Conservation (phyloP, 2,329 filamentous ascomycete species). For the Trichoderma koningii region DNA sequence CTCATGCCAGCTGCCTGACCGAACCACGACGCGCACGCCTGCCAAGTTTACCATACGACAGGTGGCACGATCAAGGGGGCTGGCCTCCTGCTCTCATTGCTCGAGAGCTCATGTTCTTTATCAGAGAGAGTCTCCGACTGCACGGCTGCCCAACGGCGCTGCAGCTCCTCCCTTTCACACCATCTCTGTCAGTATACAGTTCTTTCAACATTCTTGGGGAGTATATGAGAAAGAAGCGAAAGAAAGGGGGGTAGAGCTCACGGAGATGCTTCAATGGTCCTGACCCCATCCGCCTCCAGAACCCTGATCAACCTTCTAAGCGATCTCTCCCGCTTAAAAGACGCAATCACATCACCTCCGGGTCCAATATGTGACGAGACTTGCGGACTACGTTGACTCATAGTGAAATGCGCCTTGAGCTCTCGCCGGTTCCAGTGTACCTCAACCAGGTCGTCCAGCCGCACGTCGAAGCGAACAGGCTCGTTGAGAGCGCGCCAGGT, state of each 20-base stretch:
- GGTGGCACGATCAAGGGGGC: constrained; percentile 27
- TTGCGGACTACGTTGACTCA: constrained; percentile 36
- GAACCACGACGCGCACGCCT: not conserved
- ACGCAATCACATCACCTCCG: constrained; percentile 52
- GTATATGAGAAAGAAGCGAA: no score
- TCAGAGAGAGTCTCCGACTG: constrained; percentile 39
- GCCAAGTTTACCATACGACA: not conserved
- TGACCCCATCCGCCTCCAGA: constrained; percentile 47
- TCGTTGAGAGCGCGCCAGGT: constrained; percentile 54
- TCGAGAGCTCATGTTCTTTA: constrained; percentile 34
- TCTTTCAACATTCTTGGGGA: not conserved
- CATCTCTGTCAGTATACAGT: constrained; percentile 29
- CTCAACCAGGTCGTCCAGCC: constrained; percentile 49
- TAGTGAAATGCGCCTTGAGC: constrained; percentile 47
- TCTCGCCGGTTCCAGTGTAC: constrained; percentile 49
- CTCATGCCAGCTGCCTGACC: not conserved
- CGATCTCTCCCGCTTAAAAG: constrained; percentile 56
- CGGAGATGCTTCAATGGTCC: constrained; percentile 44
- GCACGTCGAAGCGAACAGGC: constrained; percentile 54
- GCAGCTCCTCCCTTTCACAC: constrained; percentile 40
- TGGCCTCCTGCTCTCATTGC: constrained; percentile 34
- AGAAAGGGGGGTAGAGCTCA: constrained; percentile 41
- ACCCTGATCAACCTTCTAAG: constrained; percentile 56
- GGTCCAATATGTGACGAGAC: constrained; percentile 38
- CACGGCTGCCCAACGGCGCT: constrained; percentile 42